Base-by-base conservation (phyloP, 2,329 filamentous ascomycete genomes). In the Calonectria leucothoes region DNA sequence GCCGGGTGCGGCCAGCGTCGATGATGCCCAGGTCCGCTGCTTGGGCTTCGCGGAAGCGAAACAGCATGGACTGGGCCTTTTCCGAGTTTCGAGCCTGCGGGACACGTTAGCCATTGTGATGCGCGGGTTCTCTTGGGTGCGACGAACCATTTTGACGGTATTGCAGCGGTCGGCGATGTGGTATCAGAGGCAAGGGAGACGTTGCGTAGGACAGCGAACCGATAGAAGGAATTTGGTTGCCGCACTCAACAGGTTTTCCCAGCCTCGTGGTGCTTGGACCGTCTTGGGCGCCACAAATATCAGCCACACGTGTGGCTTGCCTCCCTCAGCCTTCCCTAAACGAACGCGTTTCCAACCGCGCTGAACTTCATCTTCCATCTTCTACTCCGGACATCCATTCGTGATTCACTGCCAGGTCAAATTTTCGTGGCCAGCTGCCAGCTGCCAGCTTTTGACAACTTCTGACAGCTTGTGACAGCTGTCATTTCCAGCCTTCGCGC, bases 31-130 rank as follows among this genome's bases (percentile, higher is more conserved):
- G 91, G 87, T 98, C 96, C 77, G 95, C 95, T 78, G 96, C 96
- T 91, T 98, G 97, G 81, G 96, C 94, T 82, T 98, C 97, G 85
- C 97, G 95, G 89, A 99, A 99, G 89, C 97, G 96, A 89, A 98
- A 99, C 85, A 99, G 96, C 96, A 99, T 99, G 61, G 96, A 98
- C 89, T 99, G 97, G 82, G 97, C 96, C 86, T 98, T 99, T 90
- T 98, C 96, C 57, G 95, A 96, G 86, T 98, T 98, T 83, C 96
- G 96, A 82, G 96, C 96, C 96, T 95, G 79, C 0, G 0, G n/a
- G n/a, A 37, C 31, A 11, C 31, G 73, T 80, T 37, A 80, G 73
- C 27, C 1, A 23, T 6, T 14, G 17, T 15, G 20, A 6, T 25
- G 4, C 5, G 35, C 2, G 25, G 42, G 33, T 2, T 20, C 1